Base-by-base conservation (phyloP, 176 grass and related monocot genomes). In the Hyparrhenia diplandra region DNA sequence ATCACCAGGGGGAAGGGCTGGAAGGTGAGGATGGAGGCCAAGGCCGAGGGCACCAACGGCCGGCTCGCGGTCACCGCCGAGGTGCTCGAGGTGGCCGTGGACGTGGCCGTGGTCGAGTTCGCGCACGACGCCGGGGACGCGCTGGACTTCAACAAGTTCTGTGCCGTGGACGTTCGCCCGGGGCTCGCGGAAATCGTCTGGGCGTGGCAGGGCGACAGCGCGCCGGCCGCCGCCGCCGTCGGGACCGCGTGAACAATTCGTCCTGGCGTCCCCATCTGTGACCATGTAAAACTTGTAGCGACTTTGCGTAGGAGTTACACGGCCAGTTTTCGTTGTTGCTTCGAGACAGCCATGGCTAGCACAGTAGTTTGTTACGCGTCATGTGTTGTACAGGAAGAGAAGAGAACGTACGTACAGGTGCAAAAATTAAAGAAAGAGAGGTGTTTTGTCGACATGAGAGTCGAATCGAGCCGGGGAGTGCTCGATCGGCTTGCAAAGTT, bases 201-300 rank as follows among this genome's bases (percentile, higher is more conserved):
- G 92, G 89, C 96, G 18, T 99, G 96, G 96, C 92, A 95, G 69
- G 96, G 96, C 62, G 88, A 91, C 68, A 47, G 61, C 16, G 77
- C 72, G 8, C 25, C 31, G 14, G 77, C 13, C 54, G 45, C 78
- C 63, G 74, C 29, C 73, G 73, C 35, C 77, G 84, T 4, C 31
- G 31, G 34, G 17, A 73, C 67, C 76, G 68, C 71, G 64, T 85
- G 52, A 80, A 8, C 76, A 36, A 32, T 55, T 54, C 54, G 54
- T 24, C 54, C 54, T 24, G 16, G 21, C 36, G 67, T 46, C 41
- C 25, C 8, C 5, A n/a, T 58, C 54, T 6, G 11, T 16, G 34
- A 42, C 40, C 10, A 78, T 27, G 71, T 55, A 41, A 46, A 36
- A n/a, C 17, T 46, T 64, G 20, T 42, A 73, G 74, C 39, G 27